phyloP scores from a whole-genome alignment of 495 filamentous ascomycete genomes.

The Delitschia confertaspora region DNA sequence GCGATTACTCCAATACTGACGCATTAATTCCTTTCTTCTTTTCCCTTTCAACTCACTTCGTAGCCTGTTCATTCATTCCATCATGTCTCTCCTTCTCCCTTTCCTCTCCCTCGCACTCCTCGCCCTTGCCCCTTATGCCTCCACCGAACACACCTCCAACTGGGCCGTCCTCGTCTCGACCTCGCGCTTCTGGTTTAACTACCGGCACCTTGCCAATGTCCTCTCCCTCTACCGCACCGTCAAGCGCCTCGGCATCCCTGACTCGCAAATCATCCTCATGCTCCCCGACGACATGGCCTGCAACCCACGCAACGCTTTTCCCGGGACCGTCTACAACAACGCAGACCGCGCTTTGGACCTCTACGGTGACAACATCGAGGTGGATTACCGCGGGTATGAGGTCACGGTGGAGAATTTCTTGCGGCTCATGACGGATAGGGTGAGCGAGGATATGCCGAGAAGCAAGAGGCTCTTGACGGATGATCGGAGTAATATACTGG shows the following conservation, averaged over 20 bases:
- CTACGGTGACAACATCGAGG: conserved; percentile 98
- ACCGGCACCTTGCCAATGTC: conserved; percentile 95
- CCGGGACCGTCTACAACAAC: conserved; percentile 96
- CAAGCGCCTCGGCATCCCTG: conserved; percentile 93
- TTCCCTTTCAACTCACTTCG: too few species aligned
- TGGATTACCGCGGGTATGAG: conserved; percentile 96
- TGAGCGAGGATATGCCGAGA: conserved; percentile 84
- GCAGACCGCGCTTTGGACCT: conserved; percentile 90
- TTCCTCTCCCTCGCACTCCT: conserved; percentile 40
- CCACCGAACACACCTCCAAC: conserved; percentile 86
- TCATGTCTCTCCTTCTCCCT: not conserved
- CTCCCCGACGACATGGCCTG: conserved; percentile 98
- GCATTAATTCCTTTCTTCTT: too few species aligned
- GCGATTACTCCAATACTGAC: too few species aligned
- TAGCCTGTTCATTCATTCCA: too few species aligned
- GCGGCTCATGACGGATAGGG: conserved; percentile 82
- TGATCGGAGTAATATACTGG: conserved; percentile 87
- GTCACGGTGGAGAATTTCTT: conserved; percentile 99
- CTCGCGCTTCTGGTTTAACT: conserved; percentile 99
- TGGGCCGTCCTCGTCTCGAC: conserved; percentile 97
- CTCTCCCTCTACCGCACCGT: conserved; percentile 97
- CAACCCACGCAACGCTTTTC: conserved; percentile 96
- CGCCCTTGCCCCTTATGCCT: conserved; percentile 38
- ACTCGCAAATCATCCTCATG: conserved; percentile 99
- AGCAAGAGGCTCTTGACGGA: conserved; percentile 89